Evolutionary conservation across 2,329 filamentous ascomycete species (phyloP).

Genomic region (Pestalotiopsis sp.): DNA sequence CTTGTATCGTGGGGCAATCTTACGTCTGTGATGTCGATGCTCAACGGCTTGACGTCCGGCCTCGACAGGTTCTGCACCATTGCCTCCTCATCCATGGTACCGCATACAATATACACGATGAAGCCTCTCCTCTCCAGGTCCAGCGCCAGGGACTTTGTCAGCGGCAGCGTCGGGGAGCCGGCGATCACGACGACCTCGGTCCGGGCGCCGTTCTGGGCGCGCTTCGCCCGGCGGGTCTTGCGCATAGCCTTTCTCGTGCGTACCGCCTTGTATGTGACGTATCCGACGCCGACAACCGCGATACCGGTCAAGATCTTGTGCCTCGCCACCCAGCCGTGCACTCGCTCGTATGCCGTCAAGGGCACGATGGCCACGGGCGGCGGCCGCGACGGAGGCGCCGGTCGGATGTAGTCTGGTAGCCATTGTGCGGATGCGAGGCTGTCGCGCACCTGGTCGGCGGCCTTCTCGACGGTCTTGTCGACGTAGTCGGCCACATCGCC

Average conservation of each 20-base stretch:
- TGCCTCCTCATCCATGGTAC: slow-evolving; percentile 81
- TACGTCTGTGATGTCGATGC: slow-evolving; percentile 81
- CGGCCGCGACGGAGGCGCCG: slow-evolving; percentile 54
- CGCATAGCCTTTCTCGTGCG: slow-evolving; percentile 58
- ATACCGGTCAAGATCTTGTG: slow-evolving; percentile 77
- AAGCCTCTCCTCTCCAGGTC: slow-evolving; percentile 92
- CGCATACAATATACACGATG: slow-evolving; percentile 89
- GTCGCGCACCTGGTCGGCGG: slow-evolving; percentile 72
- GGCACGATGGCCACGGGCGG: slow-evolving; percentile 36
- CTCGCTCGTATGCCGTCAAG: slow-evolving; percentile 48
- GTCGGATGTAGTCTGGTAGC: slow-evolving; percentile 71
- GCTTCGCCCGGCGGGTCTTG: slow-evolving; percentile 74
- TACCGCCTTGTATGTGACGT: slow-evolving; percentile 58
- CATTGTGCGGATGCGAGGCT: slow-evolving; percentile 68
- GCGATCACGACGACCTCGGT: slow-evolving; percentile 87
- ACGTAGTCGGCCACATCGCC: slow-evolving; percentile 76
- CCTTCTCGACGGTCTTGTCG: slow-evolving; percentile 78
- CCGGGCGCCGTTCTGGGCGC: slow-evolving; percentile 80
- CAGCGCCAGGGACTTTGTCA: slow-evolving; percentile 80
- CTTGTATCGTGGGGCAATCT: slow-evolving; percentile 32
- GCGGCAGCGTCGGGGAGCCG: slow-evolving; percentile 81
- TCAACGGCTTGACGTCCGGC: slow-evolving; percentile 79
- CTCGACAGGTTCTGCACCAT: slow-evolving; percentile 76
- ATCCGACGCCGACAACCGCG: slow-evolving; percentile 71
- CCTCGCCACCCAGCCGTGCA: slow-evolving; percentile 71